Evolutionary conservation across 2,329 filamentous ascomycete genomes (phyloP), one percentile per base, ranked within the genome.

Genomic region (Fusarium pseudograminearum): DNA sequence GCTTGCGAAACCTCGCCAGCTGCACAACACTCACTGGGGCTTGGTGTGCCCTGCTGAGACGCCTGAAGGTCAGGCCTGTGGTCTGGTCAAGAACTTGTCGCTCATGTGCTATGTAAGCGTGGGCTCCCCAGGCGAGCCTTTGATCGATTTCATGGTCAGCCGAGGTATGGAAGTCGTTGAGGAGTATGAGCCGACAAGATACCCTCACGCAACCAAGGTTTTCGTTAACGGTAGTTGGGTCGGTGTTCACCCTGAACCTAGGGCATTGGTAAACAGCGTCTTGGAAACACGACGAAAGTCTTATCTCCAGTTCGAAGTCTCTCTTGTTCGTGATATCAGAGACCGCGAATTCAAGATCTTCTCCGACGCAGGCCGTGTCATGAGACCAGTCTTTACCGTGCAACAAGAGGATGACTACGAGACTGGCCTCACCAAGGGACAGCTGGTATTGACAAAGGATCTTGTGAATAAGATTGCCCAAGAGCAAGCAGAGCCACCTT

Each of bases 151-250:
- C 9, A 88, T 97, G 93, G 93, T 95, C 73, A 92, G 95, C 73
- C 87, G 94, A 70, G 94, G 95, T 76, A 98, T 99, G 93, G 95
- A 98, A 77, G 89, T 98, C 4, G 86, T 99, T 1, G 96, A 99
- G 78, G 96, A 99, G 78, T 99, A 98, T 75, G 93, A 96, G 77
- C 92, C 93, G 8, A 84, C 91, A 64, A 86, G 91, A 53, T 95
- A 94, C 57, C 95, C 95, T 1, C 92, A 97, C 76, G 94, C 95
- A 8, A 99, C 96, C 54, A 99, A 99, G 83, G 91, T 99, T 47
- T 99, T 99, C 76, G 92, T 99, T 74, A 98, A 99, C 76, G 96
- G 96, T 79, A 93, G 95, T 7, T 99, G 97, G 97, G 94, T 98
- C 47, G 97, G 96, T 81, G 91, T 98, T 16, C 94, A 98, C 76